phyloP scores from a whole-genome alignment of 306 rosid species.

The Trifolium dubium region DNA sequence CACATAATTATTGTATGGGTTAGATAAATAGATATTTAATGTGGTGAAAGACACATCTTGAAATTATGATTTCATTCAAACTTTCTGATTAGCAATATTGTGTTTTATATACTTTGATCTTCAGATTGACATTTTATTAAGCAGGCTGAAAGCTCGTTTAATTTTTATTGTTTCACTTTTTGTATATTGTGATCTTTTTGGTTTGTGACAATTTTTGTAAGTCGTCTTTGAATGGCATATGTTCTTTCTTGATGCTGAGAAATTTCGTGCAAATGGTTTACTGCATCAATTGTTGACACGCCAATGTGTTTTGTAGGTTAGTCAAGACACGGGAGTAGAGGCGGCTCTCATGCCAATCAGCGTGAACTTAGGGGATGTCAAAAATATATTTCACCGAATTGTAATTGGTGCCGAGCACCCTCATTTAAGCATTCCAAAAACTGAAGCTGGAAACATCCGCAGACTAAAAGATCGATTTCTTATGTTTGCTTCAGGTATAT shows the following conservation, averaged over 20 bases:
- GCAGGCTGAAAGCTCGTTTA: no score
- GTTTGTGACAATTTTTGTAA: no score
- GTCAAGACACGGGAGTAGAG: constrained; percentile 94
- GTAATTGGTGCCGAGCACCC: constrained; percentile 87
- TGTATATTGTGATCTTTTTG: no score
- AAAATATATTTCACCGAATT: constrained; percentile 67
- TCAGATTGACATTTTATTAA: no score
- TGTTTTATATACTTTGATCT: no score
- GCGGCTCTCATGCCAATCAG: constrained; percentile 89
- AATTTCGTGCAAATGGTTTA: neutral
- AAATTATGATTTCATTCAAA: neutral
- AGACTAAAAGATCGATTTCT: constrained; percentile 77
- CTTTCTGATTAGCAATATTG: no score
- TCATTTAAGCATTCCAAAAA: constrained; percentile 93
- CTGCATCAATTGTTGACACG: constrained; percentile 7
- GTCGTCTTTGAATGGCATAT: no score
- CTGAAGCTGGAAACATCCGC: constrained; percentile 89
- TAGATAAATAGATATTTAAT: constrained; percentile 22
- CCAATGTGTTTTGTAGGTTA: constrained; percentile 41
- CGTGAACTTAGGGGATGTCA: constrained; percentile 74
- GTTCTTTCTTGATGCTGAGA: no score
- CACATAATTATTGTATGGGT: constrained; percentile 9
- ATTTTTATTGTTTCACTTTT: no score
- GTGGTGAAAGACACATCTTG: constrained; percentile 21
- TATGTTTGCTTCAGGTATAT: constrained; percentile 77